Evolutionary conservation across 306 rosid genomes (phyloP), one percentile per base, ranked within the genome.

Genomic region (Morella rubra): DNA sequence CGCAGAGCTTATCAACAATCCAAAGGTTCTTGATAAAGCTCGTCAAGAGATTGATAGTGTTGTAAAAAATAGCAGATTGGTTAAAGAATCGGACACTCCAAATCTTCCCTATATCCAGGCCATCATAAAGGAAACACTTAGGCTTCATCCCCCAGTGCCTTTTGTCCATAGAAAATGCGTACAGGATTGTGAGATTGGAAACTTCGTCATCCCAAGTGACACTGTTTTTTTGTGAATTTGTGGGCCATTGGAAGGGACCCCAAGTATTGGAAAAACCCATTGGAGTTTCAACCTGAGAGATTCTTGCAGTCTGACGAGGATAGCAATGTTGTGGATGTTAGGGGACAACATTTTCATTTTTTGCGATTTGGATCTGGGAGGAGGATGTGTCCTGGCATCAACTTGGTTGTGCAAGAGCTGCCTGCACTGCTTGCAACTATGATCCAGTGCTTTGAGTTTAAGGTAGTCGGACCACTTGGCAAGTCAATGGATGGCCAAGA

Each of bases 161-260:
- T 71, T 85, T 22, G 47, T 84, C 0, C 32, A 74, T 14, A 77
- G 96, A 84, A 80, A 79, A 41, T 86, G 83, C 15, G 73, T 78
- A 0, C 32, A 75, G 32, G 73, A 76, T 4, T 82, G 90, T 50
- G 83, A 77, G 32, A 59, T 91, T 2, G 49, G 75, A 0, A 79
- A 77, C 4, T 89, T 46, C 32, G 79, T 77, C n/a, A 81, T 91
- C 27, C 89, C 90, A 0, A 65, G 52, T 20, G 73, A 84, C 56
- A 86, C 87, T 6, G 32, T 61, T 7, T 49, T 85, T 84, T 85
- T 16, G 54, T 85, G 40, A 89, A 91, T 44, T 69, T 59, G 3
- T 87, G 85, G 80, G 80, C 89, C 1, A 89, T 90, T 0, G 89
- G 85, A 72, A 82, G 96, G 51, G 91, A 91, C 18, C 86, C 91